Percentiles rank a stretch among this genome's conserved stretches.
Conservation (phyloP, 176 grass and related monocot species). For the Neostapfia colusana region DNA sequence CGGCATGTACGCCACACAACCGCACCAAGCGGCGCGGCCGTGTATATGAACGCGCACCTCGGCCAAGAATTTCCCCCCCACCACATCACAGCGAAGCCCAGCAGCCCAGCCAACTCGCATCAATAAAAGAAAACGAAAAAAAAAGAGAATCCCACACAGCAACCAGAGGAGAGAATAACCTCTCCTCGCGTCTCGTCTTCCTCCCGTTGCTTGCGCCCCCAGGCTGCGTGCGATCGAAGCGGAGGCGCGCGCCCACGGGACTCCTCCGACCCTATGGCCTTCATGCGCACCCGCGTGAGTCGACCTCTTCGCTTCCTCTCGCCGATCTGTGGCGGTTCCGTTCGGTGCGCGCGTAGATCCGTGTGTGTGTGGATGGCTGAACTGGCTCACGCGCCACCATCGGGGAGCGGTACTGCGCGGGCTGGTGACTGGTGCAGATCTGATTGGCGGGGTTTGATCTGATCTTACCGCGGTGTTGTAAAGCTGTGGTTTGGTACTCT, state of each 20-base stretch:
- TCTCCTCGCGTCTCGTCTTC: background rate
- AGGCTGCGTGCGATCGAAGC: constrained; percentile 51
- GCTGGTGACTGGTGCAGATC: background rate
- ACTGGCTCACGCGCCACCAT: background rate
- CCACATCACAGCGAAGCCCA: constrained; percentile 14
- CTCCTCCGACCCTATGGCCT: constrained; percentile 36
- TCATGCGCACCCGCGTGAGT: constrained; percentile 60
- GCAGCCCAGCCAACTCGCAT: background rate
- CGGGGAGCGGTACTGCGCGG: background rate
- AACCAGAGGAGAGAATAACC: constrained; percentile 14
- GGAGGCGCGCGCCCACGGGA: constrained; percentile 1
- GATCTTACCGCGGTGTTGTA: background rate
- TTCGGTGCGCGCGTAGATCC: constrained; percentile 30
- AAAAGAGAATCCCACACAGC: constrained; percentile 9
- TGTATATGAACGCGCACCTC: constrained; percentile 33
- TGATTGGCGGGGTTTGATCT: background rate
- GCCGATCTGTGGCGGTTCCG: background rate
- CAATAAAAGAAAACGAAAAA: background rate
- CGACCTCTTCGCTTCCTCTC: background rate
- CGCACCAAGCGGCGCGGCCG: constrained; percentile 15
- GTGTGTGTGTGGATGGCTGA: background rate
- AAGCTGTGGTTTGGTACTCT: background rate
- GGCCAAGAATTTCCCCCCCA: background rate
- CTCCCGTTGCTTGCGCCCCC: background rate
- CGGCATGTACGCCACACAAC: background rate